Evolutionary conservation across 2,329 filamentous ascomycete genomes (phyloP).

Genomic region (Lasiodiplodia sp.): DNA sequence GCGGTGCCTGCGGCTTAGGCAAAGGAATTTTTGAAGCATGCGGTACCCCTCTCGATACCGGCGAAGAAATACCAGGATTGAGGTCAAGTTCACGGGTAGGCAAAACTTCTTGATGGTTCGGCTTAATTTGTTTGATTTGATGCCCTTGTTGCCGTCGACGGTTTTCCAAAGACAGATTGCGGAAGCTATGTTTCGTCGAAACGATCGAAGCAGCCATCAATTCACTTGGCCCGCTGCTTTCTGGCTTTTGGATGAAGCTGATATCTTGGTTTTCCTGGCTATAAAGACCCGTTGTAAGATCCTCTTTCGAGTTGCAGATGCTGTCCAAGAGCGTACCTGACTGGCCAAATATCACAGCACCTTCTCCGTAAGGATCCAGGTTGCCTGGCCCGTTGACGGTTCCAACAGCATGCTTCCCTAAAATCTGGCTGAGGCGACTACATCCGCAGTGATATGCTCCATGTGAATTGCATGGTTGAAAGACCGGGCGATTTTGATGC

Average conservation of each 20-base stretch:
- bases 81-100: no score
- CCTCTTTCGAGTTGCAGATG: neutral
- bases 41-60: no score
- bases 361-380: neutral
- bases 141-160: no score
- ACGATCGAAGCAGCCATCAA: neutral
- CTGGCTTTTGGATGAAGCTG: neutral
- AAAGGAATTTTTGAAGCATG: no score
- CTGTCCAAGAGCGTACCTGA: neutral
- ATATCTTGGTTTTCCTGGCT: neutral
- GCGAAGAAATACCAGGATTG: no score
- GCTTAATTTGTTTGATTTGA: neutral
- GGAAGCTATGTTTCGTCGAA: neutral
- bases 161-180: neutral
- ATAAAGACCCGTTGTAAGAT: neutral
- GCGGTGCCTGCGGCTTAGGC: no score
- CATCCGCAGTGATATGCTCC: neutral
- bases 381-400: neutral
- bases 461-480: neutral
- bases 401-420: neutral
- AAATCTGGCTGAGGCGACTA: neutral
- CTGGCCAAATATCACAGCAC: neutral
- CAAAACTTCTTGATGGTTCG: no score
- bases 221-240: neutral
- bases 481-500: conserved; percentile 31